Evolutionary conservation across 2,329 filamentous ascomycete species (phyloP).

Genomic region (Magnaporthales sp.): DNA sequence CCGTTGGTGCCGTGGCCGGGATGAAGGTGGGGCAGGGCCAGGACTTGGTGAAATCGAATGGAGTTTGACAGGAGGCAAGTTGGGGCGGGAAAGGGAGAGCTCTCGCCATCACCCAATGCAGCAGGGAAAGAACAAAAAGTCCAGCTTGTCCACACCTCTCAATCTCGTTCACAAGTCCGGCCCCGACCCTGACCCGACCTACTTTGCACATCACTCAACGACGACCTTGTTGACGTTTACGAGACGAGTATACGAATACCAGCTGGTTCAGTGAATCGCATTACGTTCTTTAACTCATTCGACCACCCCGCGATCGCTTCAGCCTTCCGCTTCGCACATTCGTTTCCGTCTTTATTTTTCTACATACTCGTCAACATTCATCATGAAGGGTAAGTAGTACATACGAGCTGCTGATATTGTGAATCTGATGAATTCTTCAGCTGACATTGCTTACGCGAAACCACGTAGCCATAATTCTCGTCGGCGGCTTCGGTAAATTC

Average conservation of each 20-base stretch:
- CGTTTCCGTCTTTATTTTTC: constrained; percentile 1
- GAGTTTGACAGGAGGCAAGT: not conserved
- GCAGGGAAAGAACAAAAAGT: not conserved
- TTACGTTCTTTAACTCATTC: not conserved
- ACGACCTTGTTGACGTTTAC: not conserved
- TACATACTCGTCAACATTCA: constrained; percentile 8
- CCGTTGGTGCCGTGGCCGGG: not conserved
- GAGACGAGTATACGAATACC: not conserved
- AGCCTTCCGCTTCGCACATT: not conserved
- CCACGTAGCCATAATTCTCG: constrained; percentile 82
- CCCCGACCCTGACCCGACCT: not conserved
- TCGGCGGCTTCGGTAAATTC: constrained; percentile 76
- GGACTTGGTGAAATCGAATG: not conserved
- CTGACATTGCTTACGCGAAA: constrained; percentile 1
- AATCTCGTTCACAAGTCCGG: not conserved
- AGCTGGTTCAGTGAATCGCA: constrained; percentile 1
- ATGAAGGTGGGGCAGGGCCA: not conserved
- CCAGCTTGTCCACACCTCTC: not conserved
- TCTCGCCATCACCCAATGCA: not conserved
- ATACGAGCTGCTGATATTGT: not conserved
- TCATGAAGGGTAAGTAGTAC: constrained; percentile 32
- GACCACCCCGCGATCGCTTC: not conserved
- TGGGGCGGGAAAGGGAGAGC: not conserved
- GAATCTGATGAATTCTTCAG: constrained; percentile 12
- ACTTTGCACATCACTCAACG: not conserved